Evolutionary conservation across 2,329 filamentous ascomycete species (phyloP).

Genomic region (Calonectria leucothoes): DNA sequence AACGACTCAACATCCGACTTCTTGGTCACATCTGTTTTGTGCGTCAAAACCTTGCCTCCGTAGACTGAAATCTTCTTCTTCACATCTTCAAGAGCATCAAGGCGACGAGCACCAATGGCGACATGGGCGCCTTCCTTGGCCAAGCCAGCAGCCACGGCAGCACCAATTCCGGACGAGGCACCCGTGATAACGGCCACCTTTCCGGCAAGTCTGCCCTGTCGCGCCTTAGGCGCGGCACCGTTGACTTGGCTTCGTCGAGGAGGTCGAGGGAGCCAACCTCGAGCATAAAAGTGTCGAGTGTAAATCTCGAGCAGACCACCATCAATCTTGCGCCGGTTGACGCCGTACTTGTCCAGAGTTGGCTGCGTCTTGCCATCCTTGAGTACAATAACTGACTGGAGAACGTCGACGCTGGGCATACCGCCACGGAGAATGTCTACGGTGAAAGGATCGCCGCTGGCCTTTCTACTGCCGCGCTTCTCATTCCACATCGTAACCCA

Average conservation of each 20-base stretch:
- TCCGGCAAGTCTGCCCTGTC: slow-evolving; percentile 71
- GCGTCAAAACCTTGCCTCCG: slow-evolving; percentile 74
- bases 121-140: slow-evolving; percentile 78
- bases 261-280: slow-evolving; percentile 78
- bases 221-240: slow-evolving; percentile 29
- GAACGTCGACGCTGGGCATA: slow-evolving; percentile 80
- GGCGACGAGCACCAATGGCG: slow-evolving; percentile 77
- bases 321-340: slow-evolving; percentile 78
- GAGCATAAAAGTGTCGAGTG: slow-evolving; percentile 81
- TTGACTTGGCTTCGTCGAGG: slow-evolving; percentile 61
- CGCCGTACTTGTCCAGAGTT: slow-evolving; percentile 60
- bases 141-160: slow-evolving; percentile 76
- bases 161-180: slow-evolving; percentile 83
- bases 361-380: slow-evolving; percentile 76
- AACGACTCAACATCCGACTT: slow-evolving; percentile 74
- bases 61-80: slow-evolving; percentile 68
- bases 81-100: slow-evolving; percentile 74
- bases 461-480: slow-evolving; percentile 72
- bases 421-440: slow-evolving; percentile 83
- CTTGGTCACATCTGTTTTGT: slow-evolving; percentile 79
- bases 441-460: slow-evolving; percentile 79
- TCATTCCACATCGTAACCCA: slow-evolving; percentile 82
- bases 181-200: slow-evolving; percentile 82
- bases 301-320: slow-evolving; percentile 79
- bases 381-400: slow-evolving; percentile 78